These are phyloP conservation scores for Cyberlindnera mycetangii DNA, from an alignment of 805 yeast species.

Conservation along the genomic window DNA sequence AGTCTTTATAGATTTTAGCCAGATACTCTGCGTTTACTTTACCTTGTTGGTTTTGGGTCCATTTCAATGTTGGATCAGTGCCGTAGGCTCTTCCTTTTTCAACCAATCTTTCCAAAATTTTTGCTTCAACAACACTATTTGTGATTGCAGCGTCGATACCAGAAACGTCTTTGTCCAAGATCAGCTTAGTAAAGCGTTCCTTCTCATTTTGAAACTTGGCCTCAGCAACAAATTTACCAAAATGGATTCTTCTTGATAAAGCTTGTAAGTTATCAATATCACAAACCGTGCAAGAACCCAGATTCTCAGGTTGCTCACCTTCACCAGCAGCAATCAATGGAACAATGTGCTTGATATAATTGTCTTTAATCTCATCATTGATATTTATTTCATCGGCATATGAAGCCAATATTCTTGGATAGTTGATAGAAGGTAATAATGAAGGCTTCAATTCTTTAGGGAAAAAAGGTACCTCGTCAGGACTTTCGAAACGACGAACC, in stretches of 20 bases:
- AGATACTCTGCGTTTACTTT: constrained; percentile 81
- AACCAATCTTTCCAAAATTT: constrained; percentile 72
- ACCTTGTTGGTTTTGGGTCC: constrained; percentile 62
- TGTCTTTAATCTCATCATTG: constrained; percentile 62
- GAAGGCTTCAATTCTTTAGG: constrained; percentile 63
- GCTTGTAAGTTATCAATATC: constrained; percentile 90
- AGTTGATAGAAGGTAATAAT: constrained; percentile 74
- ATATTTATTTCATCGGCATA: constrained; percentile 74
- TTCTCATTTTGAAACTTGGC: constrained; percentile 76
- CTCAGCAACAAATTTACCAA: constrained; percentile 97
- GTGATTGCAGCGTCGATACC: constrained; percentile 84
- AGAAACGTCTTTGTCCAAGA: constrained; percentile 57
- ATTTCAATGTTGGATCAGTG: constrained; percentile 76
- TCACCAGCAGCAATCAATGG: constrained; percentile 64
- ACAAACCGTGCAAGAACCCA: constrained; percentile 80
- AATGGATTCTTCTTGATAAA: constrained; percentile 87
- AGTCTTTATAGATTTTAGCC: constrained; percentile 80
- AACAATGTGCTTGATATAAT: constrained; percentile 71
- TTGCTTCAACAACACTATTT: constrained; percentile 80
- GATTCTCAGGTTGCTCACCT: constrained; percentile 80
- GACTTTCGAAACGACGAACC: constrained; percentile 87
- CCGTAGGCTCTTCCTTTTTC: constrained; percentile 87
- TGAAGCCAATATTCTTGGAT: constrained; percentile 75
- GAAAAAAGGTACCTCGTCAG: constrained; percentile 90
- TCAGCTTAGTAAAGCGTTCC: constrained; percentile 60